Conservation (phyloP, 2,329 filamentous ascomycete genomes). For the Pseudogymnoascus sp. region DNA sequence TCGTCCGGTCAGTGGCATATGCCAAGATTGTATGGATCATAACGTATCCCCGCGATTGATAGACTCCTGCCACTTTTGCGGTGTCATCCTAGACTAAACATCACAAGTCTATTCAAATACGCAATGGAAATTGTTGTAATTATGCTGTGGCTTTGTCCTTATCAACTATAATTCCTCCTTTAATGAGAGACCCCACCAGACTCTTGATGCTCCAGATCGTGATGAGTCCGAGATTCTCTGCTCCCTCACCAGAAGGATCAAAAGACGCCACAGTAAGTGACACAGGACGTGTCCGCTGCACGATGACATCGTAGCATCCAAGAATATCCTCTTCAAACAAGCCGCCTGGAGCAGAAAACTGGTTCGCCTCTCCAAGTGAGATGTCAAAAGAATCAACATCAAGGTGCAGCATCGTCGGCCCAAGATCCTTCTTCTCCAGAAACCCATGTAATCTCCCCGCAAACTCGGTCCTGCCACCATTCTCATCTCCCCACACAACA, state of each 20-base stretch:
- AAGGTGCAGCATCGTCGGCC: conserved; percentile 27
- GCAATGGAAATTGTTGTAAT: too few species aligned
- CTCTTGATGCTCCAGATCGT: neutral
- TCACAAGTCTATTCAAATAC: too few species aligned
- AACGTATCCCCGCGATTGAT: too few species aligned
- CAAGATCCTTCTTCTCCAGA: conserved; percentile 12
- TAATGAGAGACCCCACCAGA: neutral
- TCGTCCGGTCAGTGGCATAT: too few species aligned
- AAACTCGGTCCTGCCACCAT: conserved; percentile 16
- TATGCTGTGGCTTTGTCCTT: neutral
- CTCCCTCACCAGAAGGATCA: conserved; percentile 3
- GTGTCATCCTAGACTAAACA: too few species aligned
- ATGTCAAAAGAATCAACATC: conserved; percentile 30
- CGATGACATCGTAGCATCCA: conserved; percentile 12
- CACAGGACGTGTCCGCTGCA: neutral
- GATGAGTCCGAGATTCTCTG: neutral
- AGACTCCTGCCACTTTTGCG: too few species aligned
- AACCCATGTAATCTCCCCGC: conserved; percentile 10
- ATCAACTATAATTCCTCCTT: neutral
- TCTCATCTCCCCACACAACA: conserved; percentile 24
- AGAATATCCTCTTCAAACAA: conserved; percentile 23
- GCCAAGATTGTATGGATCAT: too few species aligned
- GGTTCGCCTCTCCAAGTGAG: conserved; percentile 29
- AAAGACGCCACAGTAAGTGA: conserved; percentile 9
- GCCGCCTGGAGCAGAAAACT: conserved; percentile 29